These are phyloP conservation scores for Ceratocystis albifundus DNA, from an alignment of 2,329 filamentous ascomycete genomes.

Conservation along the genomic window DNA sequence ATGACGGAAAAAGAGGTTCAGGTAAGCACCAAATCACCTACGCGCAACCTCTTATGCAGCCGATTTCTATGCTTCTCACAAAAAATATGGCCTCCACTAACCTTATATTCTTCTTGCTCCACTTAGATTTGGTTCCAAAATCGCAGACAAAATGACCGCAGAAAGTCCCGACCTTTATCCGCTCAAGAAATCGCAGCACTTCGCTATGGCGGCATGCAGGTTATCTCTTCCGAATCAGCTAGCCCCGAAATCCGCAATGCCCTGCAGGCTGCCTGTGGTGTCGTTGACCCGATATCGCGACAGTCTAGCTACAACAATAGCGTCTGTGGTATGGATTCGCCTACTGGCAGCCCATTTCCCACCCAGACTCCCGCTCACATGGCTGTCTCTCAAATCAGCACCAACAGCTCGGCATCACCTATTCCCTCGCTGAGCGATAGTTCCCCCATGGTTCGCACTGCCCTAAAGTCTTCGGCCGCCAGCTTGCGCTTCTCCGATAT, in stretches of 20 bases:
- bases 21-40: conserved; percentile 43
- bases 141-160: conserved; percentile 78
- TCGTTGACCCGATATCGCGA: conserved; percentile 27
- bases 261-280: conserved; percentile 26
- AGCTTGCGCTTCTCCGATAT: conserved; percentile 12
- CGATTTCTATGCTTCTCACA: background rate
- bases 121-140: conserved; percentile 97
- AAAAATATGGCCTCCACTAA: background rate
- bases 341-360: conserved; percentile 16
- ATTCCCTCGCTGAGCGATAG: conserved; percentile 21
- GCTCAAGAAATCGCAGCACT: conserved; percentile 61
- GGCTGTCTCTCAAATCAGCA: conserved; percentile 9
- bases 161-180: conserved; percentile 74
- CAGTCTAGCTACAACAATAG: conserved; percentile 20
- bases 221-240: conserved; percentile 37
- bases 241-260: conserved; percentile 25
- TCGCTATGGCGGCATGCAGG: conserved; percentile 43
- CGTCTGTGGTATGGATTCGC: conserved; percentile 11
- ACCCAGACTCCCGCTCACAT: conserved; percentile 28
- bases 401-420: conserved; percentile 11
- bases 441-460: conserved; percentile 17
- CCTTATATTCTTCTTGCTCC: background rate
- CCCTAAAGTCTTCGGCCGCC: background rate
- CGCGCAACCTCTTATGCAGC: background rate
- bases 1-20: conserved; percentile 94